phyloP scores from a whole-genome alignment of 352 stramenopile species.

The Pythium volutum region DNA sequence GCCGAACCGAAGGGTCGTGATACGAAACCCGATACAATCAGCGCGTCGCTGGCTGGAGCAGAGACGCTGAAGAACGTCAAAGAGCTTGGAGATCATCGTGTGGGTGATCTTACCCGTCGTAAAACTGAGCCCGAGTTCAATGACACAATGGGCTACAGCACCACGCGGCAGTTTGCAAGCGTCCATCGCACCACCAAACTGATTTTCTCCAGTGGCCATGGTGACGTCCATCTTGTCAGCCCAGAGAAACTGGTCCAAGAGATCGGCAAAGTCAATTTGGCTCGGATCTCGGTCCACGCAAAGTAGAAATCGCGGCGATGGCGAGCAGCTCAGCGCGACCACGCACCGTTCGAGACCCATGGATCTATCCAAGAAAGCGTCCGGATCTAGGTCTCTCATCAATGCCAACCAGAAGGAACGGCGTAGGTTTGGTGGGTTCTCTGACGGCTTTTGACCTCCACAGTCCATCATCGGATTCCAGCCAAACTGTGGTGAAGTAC shows the following conservation, averaged over 20 bases:
- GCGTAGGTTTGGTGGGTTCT: background rate
- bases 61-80: conserved; percentile 1
- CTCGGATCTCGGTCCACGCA: conserved; percentile 3
- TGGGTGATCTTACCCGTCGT: conserved; percentile 8
- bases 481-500: background rate
- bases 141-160: background rate
- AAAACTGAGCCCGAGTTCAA: conserved; percentile 11
- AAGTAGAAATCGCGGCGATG: conserved; percentile 8
- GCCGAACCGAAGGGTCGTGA: background rate
- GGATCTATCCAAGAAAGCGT: background rate
- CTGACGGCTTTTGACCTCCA: background rate
- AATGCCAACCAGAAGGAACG: conserved; percentile 5
- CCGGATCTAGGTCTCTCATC: background rate
- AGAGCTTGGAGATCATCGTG: background rate
- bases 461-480: conserved; percentile 12
- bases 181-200: background rate
- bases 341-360: conserved; percentile 11
- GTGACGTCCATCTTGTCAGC: background rate
- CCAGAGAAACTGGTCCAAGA: conserved; percentile 5
- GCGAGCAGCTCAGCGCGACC: conserved; percentile 6
- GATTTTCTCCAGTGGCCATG: background rate
- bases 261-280: conserved; percentile 1
- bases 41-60: background rate
- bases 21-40: conserved; percentile 2
- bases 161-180: background rate